A percentile compares a stretch with the other conserved stretches of the same genome.
Evolutionary conservation across 1,284 basidiomycete species (phyloP).

Genomic region (Cutaneotrichosporon cavernicola): DNA sequence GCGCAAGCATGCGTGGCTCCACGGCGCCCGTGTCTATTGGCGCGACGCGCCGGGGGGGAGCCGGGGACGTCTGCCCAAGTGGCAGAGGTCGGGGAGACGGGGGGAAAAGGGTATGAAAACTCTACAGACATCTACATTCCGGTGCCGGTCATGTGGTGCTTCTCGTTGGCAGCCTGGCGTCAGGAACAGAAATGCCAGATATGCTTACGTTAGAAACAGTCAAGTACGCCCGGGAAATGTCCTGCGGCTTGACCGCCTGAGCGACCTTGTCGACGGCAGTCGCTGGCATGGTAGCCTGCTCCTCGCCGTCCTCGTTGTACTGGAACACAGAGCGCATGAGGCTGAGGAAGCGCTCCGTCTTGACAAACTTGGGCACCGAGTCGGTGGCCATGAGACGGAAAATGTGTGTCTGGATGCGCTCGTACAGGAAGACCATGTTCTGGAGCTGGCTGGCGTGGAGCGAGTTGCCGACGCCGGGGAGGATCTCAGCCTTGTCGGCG

Average conservation of each 20-base stretch:
- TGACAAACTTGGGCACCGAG: slow-evolving; percentile 75
- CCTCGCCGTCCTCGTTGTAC: slow-evolving; percentile 31
- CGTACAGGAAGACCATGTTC: slow-evolving; percentile 88
- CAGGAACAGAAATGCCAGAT: not conserved
- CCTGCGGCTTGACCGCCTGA: slow-evolving; percentile 17
- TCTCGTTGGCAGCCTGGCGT: slow-evolving; percentile 16
- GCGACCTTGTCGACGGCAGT: slow-evolving; percentile 24
- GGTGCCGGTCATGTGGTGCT: slow-evolving; percentile 4
- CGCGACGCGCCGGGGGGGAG: not conserved
- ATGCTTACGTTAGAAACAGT: slow-evolving; percentile 50
- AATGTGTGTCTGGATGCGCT: slow-evolving; percentile 93
- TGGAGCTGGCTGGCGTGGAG: slow-evolving; percentile 88
- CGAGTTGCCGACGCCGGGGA: slow-evolving; percentile 65
- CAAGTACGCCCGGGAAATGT: slow-evolving; percentile 41
- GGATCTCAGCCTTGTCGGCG: slow-evolving; percentile 65
- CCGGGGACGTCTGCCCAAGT: not conserved
- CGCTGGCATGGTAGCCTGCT: not conserved
- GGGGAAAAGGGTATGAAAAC: not conserved
- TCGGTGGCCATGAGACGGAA: slow-evolving; percentile 98
- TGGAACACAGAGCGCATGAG: slow-evolving; percentile 41
- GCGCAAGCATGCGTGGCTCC: not conserved
- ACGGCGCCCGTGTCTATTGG: not conserved
- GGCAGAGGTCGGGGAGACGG: not conserved
- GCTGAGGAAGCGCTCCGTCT: slow-evolving; percentile 28
- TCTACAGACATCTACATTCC: slow-evolving; percentile 1